These are phyloP conservation scores for Trichophyton rubrum DNA, from an alignment of 2,329 filamentous ascomycete species.

Conservation along the genomic window DNA sequence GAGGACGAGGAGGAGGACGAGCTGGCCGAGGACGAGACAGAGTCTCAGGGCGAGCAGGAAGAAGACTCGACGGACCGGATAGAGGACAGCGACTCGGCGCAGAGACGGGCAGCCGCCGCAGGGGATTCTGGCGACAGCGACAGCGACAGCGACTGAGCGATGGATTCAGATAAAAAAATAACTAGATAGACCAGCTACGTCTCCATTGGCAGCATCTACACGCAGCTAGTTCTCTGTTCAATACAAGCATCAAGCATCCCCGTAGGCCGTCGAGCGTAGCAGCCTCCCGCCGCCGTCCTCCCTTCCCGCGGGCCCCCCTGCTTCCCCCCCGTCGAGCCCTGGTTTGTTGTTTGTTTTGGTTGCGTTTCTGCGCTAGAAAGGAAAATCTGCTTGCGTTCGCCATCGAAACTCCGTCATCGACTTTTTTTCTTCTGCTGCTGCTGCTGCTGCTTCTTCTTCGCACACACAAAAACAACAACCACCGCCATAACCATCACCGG, in stretches of 20 bases:
- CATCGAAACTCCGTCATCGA: neutral
- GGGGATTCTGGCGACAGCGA: constrained; percentile 3
- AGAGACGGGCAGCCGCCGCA: neutral
- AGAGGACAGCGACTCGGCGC: constrained; percentile 3
- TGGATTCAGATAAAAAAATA: neutral
- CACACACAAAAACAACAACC: neutral
- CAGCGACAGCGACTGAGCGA: constrained; percentile 3
- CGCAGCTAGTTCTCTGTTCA: no score
- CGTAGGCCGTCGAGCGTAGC: no score
- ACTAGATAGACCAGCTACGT: no score
- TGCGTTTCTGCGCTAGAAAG: neutral
- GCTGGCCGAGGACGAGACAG: constrained; percentile 14
- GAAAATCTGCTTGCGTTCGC: neutral
- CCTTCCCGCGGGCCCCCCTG: neutral
- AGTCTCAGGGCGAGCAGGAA: constrained; percentile 16
- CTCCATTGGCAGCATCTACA: no score
- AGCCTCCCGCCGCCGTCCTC: neutral
- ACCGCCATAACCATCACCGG: neutral
- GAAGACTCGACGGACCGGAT: neutral
- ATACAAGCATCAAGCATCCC: no score
- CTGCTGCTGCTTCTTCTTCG: neutral
- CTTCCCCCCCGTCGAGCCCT: neutral
- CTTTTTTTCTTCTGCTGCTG: neutral
- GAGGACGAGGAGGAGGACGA: constrained; percentile 17
- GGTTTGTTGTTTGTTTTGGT: constrained; percentile 2